Base-by-base conservation (phyloP, 805 yeast species). In the Saccharomycopsis sp. region DNA sequence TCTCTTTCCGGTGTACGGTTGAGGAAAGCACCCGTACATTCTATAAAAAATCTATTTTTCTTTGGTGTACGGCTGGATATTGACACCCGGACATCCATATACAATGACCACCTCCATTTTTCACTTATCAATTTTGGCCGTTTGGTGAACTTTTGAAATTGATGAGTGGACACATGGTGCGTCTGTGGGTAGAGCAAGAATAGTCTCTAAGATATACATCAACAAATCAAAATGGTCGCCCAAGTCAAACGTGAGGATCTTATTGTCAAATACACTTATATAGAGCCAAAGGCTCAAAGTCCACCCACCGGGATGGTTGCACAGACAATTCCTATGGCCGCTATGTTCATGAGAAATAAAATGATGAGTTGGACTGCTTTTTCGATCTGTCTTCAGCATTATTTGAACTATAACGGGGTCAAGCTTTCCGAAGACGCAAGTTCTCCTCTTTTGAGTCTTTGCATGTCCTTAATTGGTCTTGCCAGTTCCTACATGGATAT, bases 241-340 rank as follows among this genome's bases (percentile, higher is more conserved):
- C 55, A 34, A 54, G 61, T 60, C 20, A 60, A 61, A 24, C 61
- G 63, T 24, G 61, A 57, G 52, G 63, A 60, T 35, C 61, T 60
- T 23, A 58, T 60, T 38, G 61, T 60, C 17, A 58, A 25, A 53
- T 60, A 58, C 55, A 41, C 19, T 17, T 61, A 61, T 52, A n/a
- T 47, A n/a, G 47, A 55, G 25, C 57, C 55, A 38, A 55, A 56
- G 22, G 42, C 58, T 2, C 56, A 56, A 24, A 54, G 19, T 14
- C 63, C 63, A 29, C 54, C 63, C 2, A 61, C 63, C 1, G 63
- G 58, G 12, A 56, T 54, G 58, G 52, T 61, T 47, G 58, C 63
- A n/a, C 63, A 61, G 41, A 61, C 63, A 9, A 34, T 61, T 47
- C 63, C 63, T 47, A 61, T 61, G 63, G 63, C 63, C 1, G 41